These are phyloP conservation scores for Canariomyces notabilis DNA, from an alignment of 2,329 filamentous ascomycete genomes.

Conservation along the genomic window DNA sequence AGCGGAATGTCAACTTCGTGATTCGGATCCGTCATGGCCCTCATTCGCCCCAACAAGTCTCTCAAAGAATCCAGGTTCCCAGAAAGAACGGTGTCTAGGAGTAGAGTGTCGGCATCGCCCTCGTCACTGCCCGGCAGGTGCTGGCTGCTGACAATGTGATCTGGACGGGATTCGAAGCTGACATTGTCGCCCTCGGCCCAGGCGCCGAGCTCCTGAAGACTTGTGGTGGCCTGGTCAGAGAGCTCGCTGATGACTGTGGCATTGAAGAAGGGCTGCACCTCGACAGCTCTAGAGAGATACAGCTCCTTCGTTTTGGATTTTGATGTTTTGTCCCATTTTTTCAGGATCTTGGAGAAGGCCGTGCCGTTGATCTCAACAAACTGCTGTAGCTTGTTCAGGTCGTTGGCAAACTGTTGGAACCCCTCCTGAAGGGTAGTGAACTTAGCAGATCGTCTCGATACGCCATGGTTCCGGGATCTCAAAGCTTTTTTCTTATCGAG, in stretches of 20 bases:
- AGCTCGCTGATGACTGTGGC: constrained; percentile 93
- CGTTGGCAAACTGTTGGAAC: constrained; percentile 93
- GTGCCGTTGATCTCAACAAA: constrained; percentile 98
- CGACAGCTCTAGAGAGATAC: constrained; percentile 90
- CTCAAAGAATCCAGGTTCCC: constrained; percentile 73
- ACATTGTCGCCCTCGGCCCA: constrained; percentile 97
- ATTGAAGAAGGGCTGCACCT: constrained; percentile 98
- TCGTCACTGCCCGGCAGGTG: constrained; percentile 72
- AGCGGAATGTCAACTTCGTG: constrained; percentile 47
- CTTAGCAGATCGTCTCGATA: constrained; percentile 83
- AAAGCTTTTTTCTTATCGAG: constrained; percentile 93
- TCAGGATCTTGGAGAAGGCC: constrained; percentile 96
- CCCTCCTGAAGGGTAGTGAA: constrained; percentile 95
- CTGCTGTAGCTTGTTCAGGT: constrained; percentile 95
- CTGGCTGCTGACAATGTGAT: constrained; percentile 62
- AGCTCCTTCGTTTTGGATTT: constrained; percentile 98
- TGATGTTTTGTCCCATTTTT: constrained; percentile 99
- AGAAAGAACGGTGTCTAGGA: constrained; percentile 79
- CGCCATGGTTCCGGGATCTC: constrained; percentile 69
- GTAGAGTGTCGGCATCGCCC: constrained; percentile 80
- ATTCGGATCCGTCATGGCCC: constrained; percentile 35
- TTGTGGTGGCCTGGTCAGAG: constrained; percentile 95
- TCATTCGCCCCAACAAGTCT: constrained; percentile 75
- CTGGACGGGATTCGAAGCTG: constrained; percentile 61
- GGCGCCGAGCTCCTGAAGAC: constrained; percentile 85